phyloP scores from a whole-genome alignment of 345 rosid genomes.

The Rhodamnia rubescens region DNA sequence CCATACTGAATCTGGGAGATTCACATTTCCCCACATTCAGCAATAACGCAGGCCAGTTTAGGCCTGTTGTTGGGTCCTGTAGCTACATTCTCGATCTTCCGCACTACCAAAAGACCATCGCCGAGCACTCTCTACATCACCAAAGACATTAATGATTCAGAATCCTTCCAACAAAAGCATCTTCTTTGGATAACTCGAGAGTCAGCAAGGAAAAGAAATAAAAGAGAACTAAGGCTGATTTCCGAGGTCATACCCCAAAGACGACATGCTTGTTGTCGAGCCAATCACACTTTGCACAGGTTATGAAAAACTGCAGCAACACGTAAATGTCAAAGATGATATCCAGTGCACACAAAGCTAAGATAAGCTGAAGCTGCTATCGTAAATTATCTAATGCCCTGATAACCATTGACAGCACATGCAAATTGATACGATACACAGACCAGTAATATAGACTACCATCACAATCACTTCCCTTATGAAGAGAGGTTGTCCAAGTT shows the following conservation, averaged over 20 bases:
- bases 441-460: neutral
- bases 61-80: constrained; percentile 89
- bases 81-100: constrained; percentile 96
- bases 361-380: neutral
- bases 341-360: neutral
- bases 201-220: neutral
- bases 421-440: neutral
- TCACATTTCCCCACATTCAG: constrained; percentile 97
- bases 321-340: neutral
- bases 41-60: constrained; percentile 60
- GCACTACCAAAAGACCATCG: constrained; percentile 70
- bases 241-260: constrained; percentile 63
- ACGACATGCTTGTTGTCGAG: constrained; percentile 95
- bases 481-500: neutral
- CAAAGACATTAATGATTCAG: neutral
- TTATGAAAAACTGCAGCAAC: constrained; percentile 75
- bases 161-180: neutral
- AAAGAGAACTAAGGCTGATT: neutral
- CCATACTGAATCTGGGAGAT: neutral
- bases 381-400: neutral
- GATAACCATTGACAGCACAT: neutral
- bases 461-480: neutral
- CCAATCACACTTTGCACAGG: constrained; percentile 98
- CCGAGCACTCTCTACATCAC: constrained; percentile 71
- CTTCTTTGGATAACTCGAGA: neutral